A percentile compares a stretch with the other conserved stretches of the same genome.
phyloP scores from a whole-genome alignment of 169 alveolate genomes.

The Babesia bigemina region DNA sequence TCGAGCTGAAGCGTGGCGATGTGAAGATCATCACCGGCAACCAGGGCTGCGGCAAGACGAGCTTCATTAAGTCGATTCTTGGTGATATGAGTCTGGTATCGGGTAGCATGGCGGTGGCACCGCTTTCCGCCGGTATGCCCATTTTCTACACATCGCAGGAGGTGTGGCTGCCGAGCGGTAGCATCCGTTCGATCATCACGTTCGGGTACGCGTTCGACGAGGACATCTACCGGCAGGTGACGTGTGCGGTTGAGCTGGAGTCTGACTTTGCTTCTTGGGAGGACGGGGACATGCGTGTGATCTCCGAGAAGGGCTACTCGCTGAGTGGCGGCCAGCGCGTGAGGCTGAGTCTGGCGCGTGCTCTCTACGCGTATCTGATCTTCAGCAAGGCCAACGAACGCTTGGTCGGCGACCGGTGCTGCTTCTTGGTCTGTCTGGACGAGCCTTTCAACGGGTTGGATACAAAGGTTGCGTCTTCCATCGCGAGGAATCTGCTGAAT shows the following conservation, averaged over 20 bases:
- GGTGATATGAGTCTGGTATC: conserved; percentile 63
- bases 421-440: conserved; percentile 62
- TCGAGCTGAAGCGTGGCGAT: conserved; percentile 41
- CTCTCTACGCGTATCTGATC: conserved; percentile 77
- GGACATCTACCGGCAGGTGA: conserved; percentile 33
- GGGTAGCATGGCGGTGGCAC: conserved; percentile 64
- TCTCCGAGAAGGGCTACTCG: conserved; percentile 48
- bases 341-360: conserved; percentile 89
- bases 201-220: conserved; percentile 47
- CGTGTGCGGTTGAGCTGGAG: conserved; percentile 27
- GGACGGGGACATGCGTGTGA: conserved; percentile 47
- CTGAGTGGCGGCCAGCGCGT: conserved; percentile 92
- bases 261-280: conserved; percentile 52
- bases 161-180: conserved; percentile 36
- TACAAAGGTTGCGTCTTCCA: conserved; percentile 10
- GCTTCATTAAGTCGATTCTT: conserved; percentile 38
- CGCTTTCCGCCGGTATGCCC: conserved; percentile 55
- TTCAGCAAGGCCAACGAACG: conserved; percentile 48
- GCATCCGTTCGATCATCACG: conserved; percentile 46
- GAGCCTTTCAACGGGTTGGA: conserved; percentile 48
- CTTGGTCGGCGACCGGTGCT: conserved; percentile 40
- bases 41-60: conserved; percentile 63
- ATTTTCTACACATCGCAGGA: conserved; percentile 39
- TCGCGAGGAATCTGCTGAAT: conserved; percentile 17
- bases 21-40: conserved; percentile 39